These are phyloP conservation scores for Potentilla sterilis DNA, from an alignment of 306 rosid genomes.

Conservation along the genomic window DNA sequence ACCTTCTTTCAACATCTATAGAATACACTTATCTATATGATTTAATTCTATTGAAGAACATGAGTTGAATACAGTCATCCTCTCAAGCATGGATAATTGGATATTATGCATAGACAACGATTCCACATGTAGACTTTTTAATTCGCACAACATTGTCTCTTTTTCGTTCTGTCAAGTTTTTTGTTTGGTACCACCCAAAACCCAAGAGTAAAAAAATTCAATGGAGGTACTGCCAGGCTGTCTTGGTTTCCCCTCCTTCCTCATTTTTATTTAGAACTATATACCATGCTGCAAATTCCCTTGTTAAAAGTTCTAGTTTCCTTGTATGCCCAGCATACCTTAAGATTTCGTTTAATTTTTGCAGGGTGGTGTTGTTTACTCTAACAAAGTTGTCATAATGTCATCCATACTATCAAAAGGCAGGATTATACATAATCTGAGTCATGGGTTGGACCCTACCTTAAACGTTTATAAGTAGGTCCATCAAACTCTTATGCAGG, in stretches of 20 bases:
- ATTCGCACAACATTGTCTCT: neutral
- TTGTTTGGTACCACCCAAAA: neutral
- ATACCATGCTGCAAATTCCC: constrained; percentile 2
- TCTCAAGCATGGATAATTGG: neutral
- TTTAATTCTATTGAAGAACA: neutral
- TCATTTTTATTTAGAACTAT: constrained; percentile 10
- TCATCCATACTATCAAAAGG: constrained; percentile 64
- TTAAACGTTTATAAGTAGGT: constrained; percentile 49
- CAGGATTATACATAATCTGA: constrained; percentile 45
- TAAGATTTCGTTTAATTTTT: constrained; percentile 25
- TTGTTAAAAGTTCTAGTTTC: constrained; percentile 14
- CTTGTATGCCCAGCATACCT: constrained; percentile 22
- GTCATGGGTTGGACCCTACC: constrained; percentile 69
- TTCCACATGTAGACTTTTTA: neutral
- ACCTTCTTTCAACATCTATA: neutral
- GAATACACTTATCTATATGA: neutral
- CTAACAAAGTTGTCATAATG: constrained; percentile 67
- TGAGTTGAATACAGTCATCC: neutral
- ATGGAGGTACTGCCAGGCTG: neutral
- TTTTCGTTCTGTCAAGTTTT: neutral
- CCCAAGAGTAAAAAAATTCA: neutral
- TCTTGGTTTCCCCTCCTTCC: neutral
- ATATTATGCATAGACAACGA: neutral
- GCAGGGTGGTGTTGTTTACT: constrained; percentile 90
- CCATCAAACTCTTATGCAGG: neutral